Evolutionary conservation across 108 stramenopile genomes (phyloP), one percentile per base, ranked within the genome.

Genomic region (Ochromonas danica): DNA sequence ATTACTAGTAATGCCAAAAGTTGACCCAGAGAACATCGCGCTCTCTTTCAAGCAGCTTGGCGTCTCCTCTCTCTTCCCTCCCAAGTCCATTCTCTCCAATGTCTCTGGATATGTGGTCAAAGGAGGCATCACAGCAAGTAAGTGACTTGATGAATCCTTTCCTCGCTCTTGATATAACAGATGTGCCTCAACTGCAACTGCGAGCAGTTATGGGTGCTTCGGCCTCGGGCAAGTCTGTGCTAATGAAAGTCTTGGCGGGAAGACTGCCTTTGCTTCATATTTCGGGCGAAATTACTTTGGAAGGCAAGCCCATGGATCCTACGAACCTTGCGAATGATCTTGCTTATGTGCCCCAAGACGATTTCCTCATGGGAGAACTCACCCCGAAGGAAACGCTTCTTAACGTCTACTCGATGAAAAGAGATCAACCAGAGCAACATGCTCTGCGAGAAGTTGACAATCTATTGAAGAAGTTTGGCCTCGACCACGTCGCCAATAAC

Each of bases 91-190:
- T 40, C 40, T 85, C 27, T 41, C 71, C 25, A 77, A 83, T 40
- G 82, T 85, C 60, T 83, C 82, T n/a, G 84, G 84, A n/a, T 85
- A 80, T 78, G 84, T 83, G 1, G 80, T 85, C n/a, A 83, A 83
- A 61, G 84, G 82, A 45, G 70, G 31, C 3, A 60, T 75, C 30
- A 75, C 72, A 27, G 77, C 22, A 27, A 63, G 61, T 14, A 81
- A 81, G 84, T 74, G 79, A 82, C 14, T 51, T 22, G 22, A 22
- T 51, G 22, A 14, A 51, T 51, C 22, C 22, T 14, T 14, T 14
- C 22, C 22, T 51, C 14, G 22, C 6, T 51, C 22, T 51, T 51
- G 6, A 51, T 51, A 51, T 51, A 14, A 51, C 22, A 22, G 45
- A 51, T 14, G 14, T 51, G 22, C 45, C 14, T 6, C 45, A 51